Conservation (phyloP, 768 basidiomycete genomes). For the Suillus subluteus region DNA sequence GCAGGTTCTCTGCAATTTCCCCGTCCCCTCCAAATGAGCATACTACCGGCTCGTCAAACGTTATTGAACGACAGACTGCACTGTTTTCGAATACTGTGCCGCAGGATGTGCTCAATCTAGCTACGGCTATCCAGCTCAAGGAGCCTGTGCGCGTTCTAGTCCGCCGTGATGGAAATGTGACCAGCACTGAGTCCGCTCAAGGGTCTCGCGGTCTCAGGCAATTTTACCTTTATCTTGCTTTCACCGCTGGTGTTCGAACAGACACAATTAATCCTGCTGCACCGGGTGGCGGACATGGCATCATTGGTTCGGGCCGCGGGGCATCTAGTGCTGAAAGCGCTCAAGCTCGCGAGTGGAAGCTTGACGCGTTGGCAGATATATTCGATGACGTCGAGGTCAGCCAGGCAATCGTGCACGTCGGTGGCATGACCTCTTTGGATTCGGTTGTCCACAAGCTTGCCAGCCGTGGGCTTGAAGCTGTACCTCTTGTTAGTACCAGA, state of each 20-base stretch:
- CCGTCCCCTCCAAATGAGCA: slow-evolving; percentile 48
- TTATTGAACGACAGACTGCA: slow-evolving; percentile 85
- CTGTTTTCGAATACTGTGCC: slow-evolving; percentile 99
- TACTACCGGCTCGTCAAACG: slow-evolving; percentile 31
- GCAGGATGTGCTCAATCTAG: slow-evolving; percentile 96
- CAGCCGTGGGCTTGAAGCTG: slow-evolving; percentile 82
- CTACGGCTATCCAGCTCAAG: slow-evolving; percentile 87
- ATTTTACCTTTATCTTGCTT: slow-evolving; percentile 95
- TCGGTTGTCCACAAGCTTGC: slow-evolving; percentile 90
- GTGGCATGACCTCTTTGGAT: slow-evolving; percentile 85
- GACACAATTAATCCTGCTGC: slow-evolving; percentile 49
- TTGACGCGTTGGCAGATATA: slow-evolving; percentile 88
- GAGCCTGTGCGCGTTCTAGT: slow-evolving; percentile 99
- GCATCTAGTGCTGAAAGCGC: slow-evolving; percentile 80
- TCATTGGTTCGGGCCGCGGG: slow-evolving; percentile 91
- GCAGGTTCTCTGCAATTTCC: slow-evolving; percentile 64
- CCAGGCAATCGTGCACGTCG: slow-evolving; percentile 87
- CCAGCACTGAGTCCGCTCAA: slow-evolving; percentile 67
- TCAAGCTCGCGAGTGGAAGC: slow-evolving; percentile 92
- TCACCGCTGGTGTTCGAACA: slow-evolving; percentile 82
- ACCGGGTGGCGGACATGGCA: slow-evolving; percentile 70
- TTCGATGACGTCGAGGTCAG: slow-evolving; percentile 84
- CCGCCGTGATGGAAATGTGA: slow-evolving; percentile 84
- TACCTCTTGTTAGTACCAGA: slow-evolving; percentile 74
- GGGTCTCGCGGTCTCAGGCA: slow-evolving; percentile 87